These are phyloP conservation scores for Limnanthes douglasii DNA, from an alignment of 345 rosid genomes.

Conservation along the genomic window DNA sequence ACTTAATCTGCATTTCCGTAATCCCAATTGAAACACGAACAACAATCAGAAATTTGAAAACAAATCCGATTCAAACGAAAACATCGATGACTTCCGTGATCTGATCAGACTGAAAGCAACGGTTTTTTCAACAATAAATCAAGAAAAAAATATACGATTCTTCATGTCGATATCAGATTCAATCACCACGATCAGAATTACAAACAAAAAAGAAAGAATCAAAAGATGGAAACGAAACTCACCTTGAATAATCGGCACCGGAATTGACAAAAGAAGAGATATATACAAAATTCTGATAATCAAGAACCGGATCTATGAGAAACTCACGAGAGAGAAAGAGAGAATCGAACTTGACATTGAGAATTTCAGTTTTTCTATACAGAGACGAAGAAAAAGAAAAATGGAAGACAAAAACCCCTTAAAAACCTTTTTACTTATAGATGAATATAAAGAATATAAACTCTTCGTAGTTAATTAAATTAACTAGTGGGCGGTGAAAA, in stretches of 20 bases:
- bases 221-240: conserved; percentile 3
- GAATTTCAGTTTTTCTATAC: too few species aligned
- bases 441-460: not conserved
- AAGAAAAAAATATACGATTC: conserved; percentile 1
- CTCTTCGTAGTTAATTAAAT: conserved; percentile 3
- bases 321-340: too few species aligned
- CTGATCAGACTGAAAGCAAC: too few species aligned
- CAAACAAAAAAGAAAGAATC: conserved; percentile 2
- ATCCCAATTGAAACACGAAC: conserved; percentile 27
- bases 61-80: conserved; percentile 1
- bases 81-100: too few species aligned
- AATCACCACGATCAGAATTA: conserved; percentile 6
- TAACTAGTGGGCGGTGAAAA: conserved; percentile 9
- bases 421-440: conserved; percentile 9
- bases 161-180: conserved; percentile 8
- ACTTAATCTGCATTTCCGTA: conserved; percentile 1
- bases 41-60: not conserved
- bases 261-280: conserved; percentile 1
- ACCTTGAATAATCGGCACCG: conserved; percentile 4
- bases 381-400: not conserved
- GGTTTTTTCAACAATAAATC: too few species aligned
- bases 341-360: too few species aligned
- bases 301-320: conserved; percentile 11
- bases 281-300: conserved; percentile 11
- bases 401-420: conserved; percentile 42